A percentile compares a stretch with the other conserved stretches of the same genome.
These are phyloP conservation scores for Daedaleopsis sinensis DNA, from an alignment of 768 basidiomycete species.

Conservation along the genomic window DNA sequence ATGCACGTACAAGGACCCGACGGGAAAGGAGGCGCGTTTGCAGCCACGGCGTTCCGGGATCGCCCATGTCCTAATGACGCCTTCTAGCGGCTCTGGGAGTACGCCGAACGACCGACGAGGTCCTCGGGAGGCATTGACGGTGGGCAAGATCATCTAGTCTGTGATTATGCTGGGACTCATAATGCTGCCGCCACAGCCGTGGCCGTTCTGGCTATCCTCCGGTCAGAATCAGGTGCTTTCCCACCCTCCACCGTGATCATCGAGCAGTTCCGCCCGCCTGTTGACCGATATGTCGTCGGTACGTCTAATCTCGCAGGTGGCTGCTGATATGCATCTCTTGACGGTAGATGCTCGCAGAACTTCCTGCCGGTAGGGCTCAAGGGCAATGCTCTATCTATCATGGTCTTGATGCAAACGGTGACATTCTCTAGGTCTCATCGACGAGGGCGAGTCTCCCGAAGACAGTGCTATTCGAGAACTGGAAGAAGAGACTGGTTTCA, in stretches of 20 bases:
- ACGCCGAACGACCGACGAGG: slow-evolving; percentile 81
- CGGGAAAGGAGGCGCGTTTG: slow-evolving; percentile 65
- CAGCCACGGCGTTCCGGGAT: not conserved
- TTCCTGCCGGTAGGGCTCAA: slow-evolving; percentile 51
- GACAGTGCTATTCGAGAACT: slow-evolving; percentile 86
- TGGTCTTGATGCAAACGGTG: not conserved
- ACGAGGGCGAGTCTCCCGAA: slow-evolving; percentile 82
- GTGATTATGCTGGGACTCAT: not conserved
- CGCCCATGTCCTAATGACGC: slow-evolving; percentile 2
- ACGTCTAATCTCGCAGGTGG: not conserved
- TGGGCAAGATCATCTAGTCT: slow-evolving; percentile 32
- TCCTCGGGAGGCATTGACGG: slow-evolving; percentile 82
- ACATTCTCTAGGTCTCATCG: slow-evolving; percentile 66
- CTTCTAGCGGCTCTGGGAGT: slow-evolving; percentile 83
- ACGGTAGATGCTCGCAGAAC: slow-evolving; percentile 39
- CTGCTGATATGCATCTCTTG: not conserved
- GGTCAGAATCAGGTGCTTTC: slow-evolving; percentile 73
- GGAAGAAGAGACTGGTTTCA: slow-evolving; percentile 91
- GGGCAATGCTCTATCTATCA: slow-evolving; percentile 5
- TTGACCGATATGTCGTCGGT: slow-evolving; percentile 79
- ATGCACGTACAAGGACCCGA: slow-evolving; percentile 78
- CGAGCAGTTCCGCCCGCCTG: slow-evolving; percentile 91
- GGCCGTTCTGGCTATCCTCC: slow-evolving; percentile 79
- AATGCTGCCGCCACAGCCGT: slow-evolving; percentile 55
- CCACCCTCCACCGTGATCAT: slow-evolving; percentile 81